A percentile compares a stretch with the other conserved stretches of the same genome.
These are phyloP conservation scores for Wickerhamiella australiensis DNA, from an alignment of 805 yeast genomes.

Conservation along the genomic window DNA sequence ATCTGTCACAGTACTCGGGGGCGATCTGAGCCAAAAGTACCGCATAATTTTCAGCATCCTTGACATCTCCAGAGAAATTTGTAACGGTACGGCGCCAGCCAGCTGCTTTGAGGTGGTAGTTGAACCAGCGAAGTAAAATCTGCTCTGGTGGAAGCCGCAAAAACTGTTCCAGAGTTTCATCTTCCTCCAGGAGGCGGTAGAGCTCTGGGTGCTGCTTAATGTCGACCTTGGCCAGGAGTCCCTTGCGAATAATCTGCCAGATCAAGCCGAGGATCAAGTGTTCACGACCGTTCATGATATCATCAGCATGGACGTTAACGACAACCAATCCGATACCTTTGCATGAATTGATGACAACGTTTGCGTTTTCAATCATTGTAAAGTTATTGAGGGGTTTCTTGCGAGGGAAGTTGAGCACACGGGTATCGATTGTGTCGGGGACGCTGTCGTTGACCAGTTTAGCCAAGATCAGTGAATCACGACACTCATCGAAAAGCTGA, in stretches of 20 bases:
- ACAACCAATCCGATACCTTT: conserved; percentile 98
- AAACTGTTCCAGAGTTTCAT: conserved; percentile 94
- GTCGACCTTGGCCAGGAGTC: conserved; percentile 86
- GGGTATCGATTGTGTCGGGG: conserved; percentile 95
- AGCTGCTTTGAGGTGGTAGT: conserved; percentile 88
- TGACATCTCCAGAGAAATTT: conserved; percentile 77
- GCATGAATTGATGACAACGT: conserved; percentile 94
- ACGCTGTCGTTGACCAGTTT: conserved; percentile 94
- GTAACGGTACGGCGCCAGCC: conserved; percentile 74
- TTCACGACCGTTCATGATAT: conserved; percentile 92
- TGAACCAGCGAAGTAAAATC: conserved; percentile 92
- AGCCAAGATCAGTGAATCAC: conserved; percentile 87
- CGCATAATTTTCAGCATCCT: conserved; percentile 93
- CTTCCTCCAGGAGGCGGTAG: conserved; percentile 87
- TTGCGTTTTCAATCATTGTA: conserved; percentile 93
- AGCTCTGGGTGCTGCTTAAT: conserved; percentile 93
- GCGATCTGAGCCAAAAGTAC: conserved; percentile 77
- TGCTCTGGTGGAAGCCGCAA: conserved; percentile 96
- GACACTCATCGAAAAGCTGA: conserved; percentile 92
- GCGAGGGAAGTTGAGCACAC: conserved; percentile 85
- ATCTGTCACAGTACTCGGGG: conserved; percentile 67
- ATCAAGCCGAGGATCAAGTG: conserved; percentile 89
- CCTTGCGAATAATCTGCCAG: conserved; percentile 98
- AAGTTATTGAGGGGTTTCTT: conserved; percentile 79
- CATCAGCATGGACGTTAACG: conserved; percentile 95